Evolutionary conservation across 2,329 filamentous ascomycete species (phyloP).

Genomic region (Colletotrichum lindemuthianum): DNA sequence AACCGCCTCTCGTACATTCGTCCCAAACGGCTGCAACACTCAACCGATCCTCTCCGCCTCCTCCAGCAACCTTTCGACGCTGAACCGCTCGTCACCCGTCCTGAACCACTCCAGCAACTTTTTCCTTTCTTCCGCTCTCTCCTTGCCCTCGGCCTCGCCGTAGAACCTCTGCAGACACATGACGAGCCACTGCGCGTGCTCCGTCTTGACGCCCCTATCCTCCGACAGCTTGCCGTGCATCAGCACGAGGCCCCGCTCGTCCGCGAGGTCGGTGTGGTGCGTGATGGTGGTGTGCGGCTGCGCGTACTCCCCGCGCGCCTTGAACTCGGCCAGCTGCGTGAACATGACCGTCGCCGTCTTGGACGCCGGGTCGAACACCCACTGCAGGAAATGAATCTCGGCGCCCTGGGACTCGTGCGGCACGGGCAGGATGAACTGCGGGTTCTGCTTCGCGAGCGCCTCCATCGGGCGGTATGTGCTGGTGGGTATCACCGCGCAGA

Average conservation of each 20-base stretch:
- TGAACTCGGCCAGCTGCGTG: slow-evolving; percentile 93
- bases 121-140: slow-evolving; percentile 71
- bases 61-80: slow-evolving; percentile 84
- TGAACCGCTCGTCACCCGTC: slow-evolving; percentile 80
- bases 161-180: slow-evolving; percentile 98
- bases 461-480: slow-evolving; percentile 80
- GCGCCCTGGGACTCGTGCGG: slow-evolving; percentile 75
- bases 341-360: slow-evolving; percentile 84
- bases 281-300: slow-evolving; percentile 94
- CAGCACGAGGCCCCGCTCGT: slow-evolving; percentile 81
- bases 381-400: slow-evolving; percentile 96
- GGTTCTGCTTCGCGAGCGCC: slow-evolving; percentile 75
- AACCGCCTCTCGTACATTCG: not conserved
- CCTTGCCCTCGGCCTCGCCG: slow-evolving; percentile 66
- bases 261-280: slow-evolving; percentile 84
- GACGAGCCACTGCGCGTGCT: slow-evolving; percentile 89
- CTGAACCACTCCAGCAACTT: slow-evolving; percentile 85
- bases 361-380: slow-evolving; percentile 81
- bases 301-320: slow-evolving; percentile 87
- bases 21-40: not conserved
- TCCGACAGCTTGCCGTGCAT: slow-evolving; percentile 88
- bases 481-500: slow-evolving; percentile 85
- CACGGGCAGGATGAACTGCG: slow-evolving; percentile 91
- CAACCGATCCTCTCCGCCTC: slow-evolving; percentile 84
- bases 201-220: slow-evolving; percentile 77